These are phyloP conservation scores for Fermentozyma sake DNA, from an alignment of 1,139 yeast species.

Conservation along the genomic window DNA sequence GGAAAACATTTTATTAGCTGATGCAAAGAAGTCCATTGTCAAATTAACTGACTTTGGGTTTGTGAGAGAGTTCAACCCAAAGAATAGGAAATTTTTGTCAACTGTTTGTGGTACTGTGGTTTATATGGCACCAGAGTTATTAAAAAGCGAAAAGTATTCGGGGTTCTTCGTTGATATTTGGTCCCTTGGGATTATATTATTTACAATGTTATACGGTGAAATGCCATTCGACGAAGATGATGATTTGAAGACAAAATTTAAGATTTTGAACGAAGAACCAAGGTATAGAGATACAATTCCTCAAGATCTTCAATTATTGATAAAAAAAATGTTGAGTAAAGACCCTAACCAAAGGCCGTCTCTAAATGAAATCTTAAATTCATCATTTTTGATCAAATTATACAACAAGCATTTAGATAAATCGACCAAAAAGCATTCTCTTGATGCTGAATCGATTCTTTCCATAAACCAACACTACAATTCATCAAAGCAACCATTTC, in stretches of 20 bases:
- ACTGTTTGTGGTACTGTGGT: conserved; percentile 94
- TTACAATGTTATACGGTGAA: conserved; percentile 78
- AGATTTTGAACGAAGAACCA: conserved; percentile 68
- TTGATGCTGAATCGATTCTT: conserved; percentile 34
- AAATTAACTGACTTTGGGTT: conserved; percentile 92
- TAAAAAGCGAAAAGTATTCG: conserved; percentile 62
- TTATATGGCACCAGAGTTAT: conserved; percentile 94
- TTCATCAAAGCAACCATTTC: conserved; percentile 40
- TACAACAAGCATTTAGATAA: conserved; percentile 23
- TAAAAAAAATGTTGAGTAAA: conserved; percentile 57
- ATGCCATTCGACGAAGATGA: conserved; percentile 92
- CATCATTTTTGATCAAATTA: conserved; percentile 53
- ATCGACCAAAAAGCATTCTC: conserved; percentile 20
- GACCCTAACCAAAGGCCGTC: conserved; percentile 63
- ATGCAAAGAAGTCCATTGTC: conserved; percentile 49
- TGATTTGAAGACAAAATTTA: conserved; percentile 55
- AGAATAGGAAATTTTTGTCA: conserved; percentile 53
- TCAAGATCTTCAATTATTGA: conserved; percentile 44
- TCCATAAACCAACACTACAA: conserved; percentile 42
- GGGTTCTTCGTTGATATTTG: conserved; percentile 87
- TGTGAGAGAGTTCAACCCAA: conserved; percentile 67
- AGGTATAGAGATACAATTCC: conserved; percentile 42
- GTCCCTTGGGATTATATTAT: conserved; percentile 93
- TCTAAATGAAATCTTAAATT: conserved; percentile 53
- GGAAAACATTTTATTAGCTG: conserved; percentile 79